Conservation (phyloP, 129 eudicot species). For the Tagetes patula region DNA sequence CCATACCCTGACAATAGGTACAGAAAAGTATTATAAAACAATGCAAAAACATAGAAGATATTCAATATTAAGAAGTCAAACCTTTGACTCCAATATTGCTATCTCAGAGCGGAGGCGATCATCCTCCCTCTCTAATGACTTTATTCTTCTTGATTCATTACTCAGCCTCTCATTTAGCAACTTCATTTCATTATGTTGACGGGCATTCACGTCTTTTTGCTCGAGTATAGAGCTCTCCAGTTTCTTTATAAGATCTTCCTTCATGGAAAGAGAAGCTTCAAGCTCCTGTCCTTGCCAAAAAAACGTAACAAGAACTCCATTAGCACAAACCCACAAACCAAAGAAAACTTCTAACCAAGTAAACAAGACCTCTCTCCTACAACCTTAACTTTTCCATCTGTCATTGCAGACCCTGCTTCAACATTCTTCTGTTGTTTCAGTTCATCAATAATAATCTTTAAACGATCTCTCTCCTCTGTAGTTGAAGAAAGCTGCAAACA, state of each 20-base stretch:
- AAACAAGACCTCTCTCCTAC: slow-evolving; percentile 9
- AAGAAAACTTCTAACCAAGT: neutral
- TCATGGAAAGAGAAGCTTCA: slow-evolving; percentile 68
- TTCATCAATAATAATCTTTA: slow-evolving; percentile 46
- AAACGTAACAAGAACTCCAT: slow-evolving; percentile 20
- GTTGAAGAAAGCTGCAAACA: slow-evolving; percentile 66
- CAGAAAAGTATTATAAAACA: neutral
- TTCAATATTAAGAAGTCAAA: slow-evolving; percentile 27
- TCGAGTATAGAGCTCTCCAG: slow-evolving; percentile 59
- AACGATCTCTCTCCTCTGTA: slow-evolving; percentile 70
- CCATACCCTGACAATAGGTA: slow-evolving; percentile 1
- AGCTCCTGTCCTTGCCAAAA: slow-evolving; percentile 55
- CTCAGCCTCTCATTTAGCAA: slow-evolving; percentile 70
- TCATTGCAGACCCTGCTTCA: slow-evolving; percentile 48
- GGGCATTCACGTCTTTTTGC: slow-evolving; percentile 55
- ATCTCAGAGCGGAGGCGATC: slow-evolving; percentile 92
- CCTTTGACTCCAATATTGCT: slow-evolving; percentile 91
- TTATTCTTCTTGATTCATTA: slow-evolving; percentile 72
- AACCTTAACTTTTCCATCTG: slow-evolving; percentile 55
- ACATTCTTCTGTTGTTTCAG: slow-evolving; percentile 49
- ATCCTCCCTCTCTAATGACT: slow-evolving; percentile 85
- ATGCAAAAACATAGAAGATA: slow-evolving; percentile 11
- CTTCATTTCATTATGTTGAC: slow-evolving; percentile 64
- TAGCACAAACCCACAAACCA: slow-evolving; percentile 25
- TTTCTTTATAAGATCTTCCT: slow-evolving; percentile 62